Percentiles rank a stretch among this genome's conserved stretches.
These are phyloP conservation scores for Lyophyllum atratum DNA, from an alignment of 768 basidiomycete genomes.

Conservation along the genomic window DNA sequence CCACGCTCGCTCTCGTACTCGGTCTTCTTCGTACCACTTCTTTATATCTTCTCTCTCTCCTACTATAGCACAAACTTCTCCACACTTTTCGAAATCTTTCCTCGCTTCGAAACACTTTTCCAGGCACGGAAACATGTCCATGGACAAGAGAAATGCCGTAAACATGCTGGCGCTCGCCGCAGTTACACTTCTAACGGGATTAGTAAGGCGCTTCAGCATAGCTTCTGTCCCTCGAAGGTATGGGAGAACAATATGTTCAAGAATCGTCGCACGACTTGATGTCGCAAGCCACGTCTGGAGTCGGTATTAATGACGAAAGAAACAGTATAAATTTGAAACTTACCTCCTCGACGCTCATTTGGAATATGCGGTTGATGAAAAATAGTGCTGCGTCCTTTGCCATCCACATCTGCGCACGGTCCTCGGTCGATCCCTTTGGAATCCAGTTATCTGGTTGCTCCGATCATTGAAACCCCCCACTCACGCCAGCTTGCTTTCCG, in stretches of 20 bases:
- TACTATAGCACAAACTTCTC: not conserved
- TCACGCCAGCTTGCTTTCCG: not conserved
- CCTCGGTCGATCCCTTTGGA: not conserved
- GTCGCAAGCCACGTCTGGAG: not conserved
- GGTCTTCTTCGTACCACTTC: not conserved
- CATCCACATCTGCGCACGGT: not conserved
- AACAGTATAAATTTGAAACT: not conserved
- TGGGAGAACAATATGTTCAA: not conserved
- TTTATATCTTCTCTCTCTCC: not conserved
- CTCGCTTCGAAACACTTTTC: not conserved
- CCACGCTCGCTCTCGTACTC: not conserved
- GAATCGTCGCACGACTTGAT: not conserved
- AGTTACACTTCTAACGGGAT: too few species aligned
- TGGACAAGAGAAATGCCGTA: not conserved
- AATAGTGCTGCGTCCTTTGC: not conserved
- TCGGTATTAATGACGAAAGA: not conserved
- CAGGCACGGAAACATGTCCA: not conserved
- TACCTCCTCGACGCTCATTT: not conserved
- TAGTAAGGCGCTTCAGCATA: not conserved
- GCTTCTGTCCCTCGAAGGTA: not conserved
- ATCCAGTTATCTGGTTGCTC: not conserved
- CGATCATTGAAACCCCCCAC: not conserved
- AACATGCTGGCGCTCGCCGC: constrained; percentile 1
- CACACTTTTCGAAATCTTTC: not conserved
- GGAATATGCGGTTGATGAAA: not conserved